Percentiles rank a stretch among this genome's conserved stretches.
phyloP scores from a whole-genome alignment of 257 asterid genomes.

The Pogostemon cablin region DNA sequence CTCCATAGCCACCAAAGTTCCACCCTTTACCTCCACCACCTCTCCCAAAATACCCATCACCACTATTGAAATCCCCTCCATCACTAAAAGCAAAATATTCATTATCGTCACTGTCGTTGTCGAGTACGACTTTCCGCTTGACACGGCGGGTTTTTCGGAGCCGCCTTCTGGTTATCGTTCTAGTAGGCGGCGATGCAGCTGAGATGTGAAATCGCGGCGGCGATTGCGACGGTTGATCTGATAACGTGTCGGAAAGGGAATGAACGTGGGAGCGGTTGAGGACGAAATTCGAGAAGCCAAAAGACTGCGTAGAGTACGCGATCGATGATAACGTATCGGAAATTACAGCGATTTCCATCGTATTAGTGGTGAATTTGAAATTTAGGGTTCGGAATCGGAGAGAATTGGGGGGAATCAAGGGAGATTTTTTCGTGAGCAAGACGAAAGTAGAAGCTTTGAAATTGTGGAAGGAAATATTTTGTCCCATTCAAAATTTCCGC shows the following conservation, averaged over 20 bases:
- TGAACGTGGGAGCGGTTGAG: slow-evolving; percentile 44
- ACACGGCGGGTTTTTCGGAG: slow-evolving; percentile 56
- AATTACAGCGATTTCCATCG: slow-evolving; percentile 64
- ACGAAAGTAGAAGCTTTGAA: slow-evolving; percentile 29
- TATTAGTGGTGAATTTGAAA: slow-evolving; percentile 7
- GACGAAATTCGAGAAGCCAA: slow-evolving; percentile 47
- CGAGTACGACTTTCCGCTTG: slow-evolving; percentile 43
- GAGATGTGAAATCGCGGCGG: slow-evolving; percentile 48
- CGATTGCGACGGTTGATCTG: slow-evolving; percentile 48
- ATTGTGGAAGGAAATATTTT: slow-evolving; percentile 35
- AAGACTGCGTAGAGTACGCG: slow-evolving; percentile 50
- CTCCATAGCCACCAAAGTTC: slow-evolving; percentile 71
- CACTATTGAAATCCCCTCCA: slow-evolving; percentile 44
- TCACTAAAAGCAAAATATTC: slow-evolving; percentile 40
- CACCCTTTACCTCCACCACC: slow-evolving; percentile 66
- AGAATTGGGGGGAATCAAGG: slow-evolving; percentile 28
- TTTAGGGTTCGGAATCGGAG: slow-evolving; percentile 38
- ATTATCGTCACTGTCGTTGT: slow-evolving; percentile 43
- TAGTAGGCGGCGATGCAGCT: slow-evolving; percentile 60
- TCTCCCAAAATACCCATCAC: slow-evolving; percentile 54
- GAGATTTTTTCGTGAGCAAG: slow-evolving; percentile 35
- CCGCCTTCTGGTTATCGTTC: slow-evolving; percentile 54
- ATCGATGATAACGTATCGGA: slow-evolving; percentile 60
- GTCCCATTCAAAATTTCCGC: slow-evolving; percentile 22
- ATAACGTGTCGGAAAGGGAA: slow-evolving; percentile 44